Percentiles rank a stretch among this genome's conserved stretches.
These are phyloP conservation scores for Chrysosporium queenslandicum DNA, from an alignment of 2,329 filamentous ascomycete genomes.

Conservation along the genomic window DNA sequence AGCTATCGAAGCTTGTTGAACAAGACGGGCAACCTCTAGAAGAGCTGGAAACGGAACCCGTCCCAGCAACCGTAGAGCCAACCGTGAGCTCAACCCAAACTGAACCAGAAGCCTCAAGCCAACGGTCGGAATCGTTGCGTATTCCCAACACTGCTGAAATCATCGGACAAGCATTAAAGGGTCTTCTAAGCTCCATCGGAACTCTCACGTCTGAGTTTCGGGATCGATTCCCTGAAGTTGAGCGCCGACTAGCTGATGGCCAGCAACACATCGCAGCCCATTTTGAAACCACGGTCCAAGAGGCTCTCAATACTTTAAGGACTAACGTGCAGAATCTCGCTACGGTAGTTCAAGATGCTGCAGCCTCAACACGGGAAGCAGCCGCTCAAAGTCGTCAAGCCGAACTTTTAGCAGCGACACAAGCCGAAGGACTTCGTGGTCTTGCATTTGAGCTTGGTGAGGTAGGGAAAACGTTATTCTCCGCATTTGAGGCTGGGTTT, in stretches of 20 bases:
- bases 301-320: conserved; percentile 30
- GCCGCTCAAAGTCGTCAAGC: conserved; percentile 30
- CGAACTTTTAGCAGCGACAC: conserved; percentile 30
- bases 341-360: conserved; percentile 30
- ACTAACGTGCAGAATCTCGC: conserved; percentile 30
- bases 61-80: conserved; percentile 12
- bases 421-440: conserved; percentile 30
- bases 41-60: background rate
- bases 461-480: conserved; percentile 30
- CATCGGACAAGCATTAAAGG: conserved; percentile 26
- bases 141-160: conserved; percentile 3
- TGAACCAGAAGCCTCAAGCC: background rate
- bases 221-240: conserved; percentile 30
- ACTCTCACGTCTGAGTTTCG: conserved; percentile 30
- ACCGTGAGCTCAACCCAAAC: background rate
- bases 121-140: background rate
- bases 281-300: conserved; percentile 29
- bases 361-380: conserved; percentile 28
- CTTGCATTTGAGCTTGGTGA: conserved; percentile 36
- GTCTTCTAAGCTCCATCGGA: conserved; percentile 29
- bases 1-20: conserved; percentile 30
- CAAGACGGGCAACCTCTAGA: conserved; percentile 14
- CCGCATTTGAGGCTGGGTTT: conserved; percentile 26
- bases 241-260: conserved; percentile 29
- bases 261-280: conserved; percentile 30